Base-by-base conservation (phyloP, 2,329 filamentous ascomycete species). In the Ceratocystis diversiconidia region DNA sequence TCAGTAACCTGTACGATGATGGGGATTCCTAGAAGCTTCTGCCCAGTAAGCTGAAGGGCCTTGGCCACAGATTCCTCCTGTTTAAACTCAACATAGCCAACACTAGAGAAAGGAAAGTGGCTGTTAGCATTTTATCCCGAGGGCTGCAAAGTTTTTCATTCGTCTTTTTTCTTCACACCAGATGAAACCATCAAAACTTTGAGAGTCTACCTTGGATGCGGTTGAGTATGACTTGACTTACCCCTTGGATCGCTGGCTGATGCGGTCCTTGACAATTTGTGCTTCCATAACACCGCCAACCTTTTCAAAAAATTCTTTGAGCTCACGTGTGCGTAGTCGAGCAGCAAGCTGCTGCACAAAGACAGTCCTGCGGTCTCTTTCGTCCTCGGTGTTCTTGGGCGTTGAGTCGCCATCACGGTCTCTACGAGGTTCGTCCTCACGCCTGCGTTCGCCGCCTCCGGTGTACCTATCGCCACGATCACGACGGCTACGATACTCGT, bases 61-160 rank as follows among this genome's bases (percentile, higher is more conserved):
- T 89, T 86, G 73, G 87, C 82, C 72, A 99, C 92, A 71, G 92
- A 95, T 72, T 95, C 90, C 83, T 97, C 92, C 73, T 89, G 85
- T 75, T 92, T 95, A 78, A 99, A 99, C 81, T 99, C 94, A 80
- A 99, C 95, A 74, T 99, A 99, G 75, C 95, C 94, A 76, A 99
- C 94, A 77, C 94, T 97, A 71, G 7, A 61, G 36, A 41, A 41
- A 15, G 10, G 1, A 61, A 62, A 62, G 6, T 60, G 43, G 32
- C 55, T 57, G 71, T 81, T 74, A 81, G 79, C 71, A 70, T 22
- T 25, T 25, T 1, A 28, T 17, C 19, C 19, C 3, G 12, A 41
- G 3, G 36, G 3, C 12, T 4, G 36, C 36, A 41, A 41, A 41
- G 36, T 41, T 41, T 3, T 15, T 12, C 10, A 41, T 41, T 12